Conservation (phyloP, 2,329 filamentous ascomycete species). For the Neophaeococcomyces aloes region DNA sequence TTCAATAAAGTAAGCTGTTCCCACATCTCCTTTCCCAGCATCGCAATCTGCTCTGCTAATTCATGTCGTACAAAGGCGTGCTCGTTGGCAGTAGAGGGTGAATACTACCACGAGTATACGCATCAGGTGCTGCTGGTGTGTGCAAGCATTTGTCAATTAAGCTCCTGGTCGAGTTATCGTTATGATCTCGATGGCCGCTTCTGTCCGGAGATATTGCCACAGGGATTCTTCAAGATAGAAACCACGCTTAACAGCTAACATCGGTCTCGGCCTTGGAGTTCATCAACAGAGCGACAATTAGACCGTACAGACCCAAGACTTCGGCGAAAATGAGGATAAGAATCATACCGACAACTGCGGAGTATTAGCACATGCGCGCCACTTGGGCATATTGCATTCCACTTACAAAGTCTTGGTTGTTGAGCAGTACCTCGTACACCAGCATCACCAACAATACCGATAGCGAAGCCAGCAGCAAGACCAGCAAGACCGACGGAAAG, state of each 20-base stretch:
- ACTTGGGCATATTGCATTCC: background rate
- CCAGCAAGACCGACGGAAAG: slow-evolving; percentile 71
- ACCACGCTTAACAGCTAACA: slow-evolving; percentile 45
- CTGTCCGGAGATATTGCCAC: background rate
- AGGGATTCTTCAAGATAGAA: background rate
- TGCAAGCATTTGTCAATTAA: no score
- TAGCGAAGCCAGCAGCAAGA: slow-evolving; percentile 73
- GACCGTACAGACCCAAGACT: slow-evolving; percentile 97
- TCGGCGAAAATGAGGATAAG: slow-evolving; percentile 99
- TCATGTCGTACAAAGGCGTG: background rate
- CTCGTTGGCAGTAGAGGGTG: no score
- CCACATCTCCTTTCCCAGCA: background rate
- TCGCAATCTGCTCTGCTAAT: background rate
- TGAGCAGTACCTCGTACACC: slow-evolving; percentile 44
- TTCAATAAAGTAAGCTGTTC: background rate
- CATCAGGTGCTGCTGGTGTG: no score
- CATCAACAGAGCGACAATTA: slow-evolving; percentile 98
- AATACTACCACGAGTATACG: no score
- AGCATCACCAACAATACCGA: slow-evolving; percentile 63
- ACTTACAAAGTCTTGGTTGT: slow-evolving; percentile 32
- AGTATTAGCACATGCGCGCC: background rate
- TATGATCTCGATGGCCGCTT: background rate
- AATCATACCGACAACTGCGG: slow-evolving; percentile 76
- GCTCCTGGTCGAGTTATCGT: background rate
- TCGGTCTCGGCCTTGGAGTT: slow-evolving; percentile 78